A percentile compares a stretch with the other conserved stretches of the same genome.
These are phyloP conservation scores for Beta vulgaris DNA, from an alignment of 148 eudicot species.

Conservation along the genomic window DNA sequence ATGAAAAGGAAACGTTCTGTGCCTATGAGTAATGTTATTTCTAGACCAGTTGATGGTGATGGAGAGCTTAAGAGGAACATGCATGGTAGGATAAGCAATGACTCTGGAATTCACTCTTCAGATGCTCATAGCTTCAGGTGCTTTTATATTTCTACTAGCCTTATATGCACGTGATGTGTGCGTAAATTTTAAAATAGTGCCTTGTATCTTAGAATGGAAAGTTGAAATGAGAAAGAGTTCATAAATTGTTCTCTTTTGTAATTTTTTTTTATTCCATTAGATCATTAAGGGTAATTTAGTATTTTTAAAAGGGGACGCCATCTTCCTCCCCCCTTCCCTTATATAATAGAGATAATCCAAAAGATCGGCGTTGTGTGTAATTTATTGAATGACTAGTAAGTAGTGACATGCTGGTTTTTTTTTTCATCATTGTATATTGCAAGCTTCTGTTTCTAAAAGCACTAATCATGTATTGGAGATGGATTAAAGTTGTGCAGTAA, in stretches of 20 bases:
- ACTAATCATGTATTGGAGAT: not conserved
- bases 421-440: not conserved
- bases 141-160: not conserved
- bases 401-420: too few species aligned
- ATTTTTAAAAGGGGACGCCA: too few species aligned
- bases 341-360: too few species aligned
- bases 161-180: too few species aligned
- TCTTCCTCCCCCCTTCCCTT: too few species aligned
- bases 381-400: not conserved
- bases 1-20: constrained; percentile 88
- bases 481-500: not conserved
- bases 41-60: constrained; percentile 61
- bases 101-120: constrained; percentile 49
- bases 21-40: constrained; percentile 56
- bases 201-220: too few species aligned
- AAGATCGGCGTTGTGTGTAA: not conserved
- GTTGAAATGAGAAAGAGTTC: too few species aligned
- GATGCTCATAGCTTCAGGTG: constrained; percentile 70
- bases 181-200: too few species aligned
- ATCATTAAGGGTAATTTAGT: too few species aligned
- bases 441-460: not conserved
- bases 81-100: constrained; percentile 61
- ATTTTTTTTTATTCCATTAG: too few species aligned
- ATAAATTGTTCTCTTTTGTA: too few species aligned
- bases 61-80: constrained; percentile 66